These are phyloP conservation scores for Scytalidium lignicola DNA, from an alignment of 2,329 filamentous ascomycete genomes.

Conservation along the genomic window DNA sequence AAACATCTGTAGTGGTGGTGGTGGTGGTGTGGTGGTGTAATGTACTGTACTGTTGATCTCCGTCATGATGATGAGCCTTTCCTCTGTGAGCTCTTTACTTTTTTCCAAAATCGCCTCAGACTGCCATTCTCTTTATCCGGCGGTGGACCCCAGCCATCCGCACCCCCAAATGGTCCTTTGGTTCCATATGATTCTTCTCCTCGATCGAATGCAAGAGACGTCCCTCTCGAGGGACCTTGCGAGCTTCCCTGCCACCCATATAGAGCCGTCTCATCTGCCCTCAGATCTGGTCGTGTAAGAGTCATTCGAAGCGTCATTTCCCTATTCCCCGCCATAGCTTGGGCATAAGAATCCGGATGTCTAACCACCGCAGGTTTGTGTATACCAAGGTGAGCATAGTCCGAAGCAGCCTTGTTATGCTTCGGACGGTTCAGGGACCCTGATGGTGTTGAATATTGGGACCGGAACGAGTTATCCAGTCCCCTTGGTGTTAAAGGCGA, in stretches of 20 bases:
- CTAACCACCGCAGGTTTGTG: constrained; percentile 21
- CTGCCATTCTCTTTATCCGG: constrained; percentile 46
- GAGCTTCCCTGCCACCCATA: constrained; percentile 63
- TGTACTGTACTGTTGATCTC: background rate
- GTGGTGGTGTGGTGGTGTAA: too few species aligned
- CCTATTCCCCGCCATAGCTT: constrained; percentile 54
- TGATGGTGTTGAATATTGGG: constrained; percentile 8
- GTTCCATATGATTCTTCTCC: constrained; percentile 46
- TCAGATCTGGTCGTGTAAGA: constrained; percentile 80
- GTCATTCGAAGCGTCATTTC: constrained; percentile 98
- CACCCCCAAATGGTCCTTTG: constrained; percentile 29
- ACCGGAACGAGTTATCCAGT: constrained; percentile 22
- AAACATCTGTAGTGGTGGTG: too few species aligned
- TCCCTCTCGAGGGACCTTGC: constrained; percentile 32
- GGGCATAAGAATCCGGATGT: constrained; percentile 36
- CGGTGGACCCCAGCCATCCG: constrained; percentile 34
- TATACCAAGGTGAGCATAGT: constrained; percentile 28
- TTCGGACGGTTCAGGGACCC: background rate
- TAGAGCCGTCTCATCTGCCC: constrained; percentile 66
- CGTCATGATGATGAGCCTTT: constrained; percentile 13
- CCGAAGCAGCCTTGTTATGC: constrained; percentile 31
- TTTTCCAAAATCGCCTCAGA: constrained; percentile 61
- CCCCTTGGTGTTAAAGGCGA: constrained; percentile 35
- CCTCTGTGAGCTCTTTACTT: constrained; percentile 34
- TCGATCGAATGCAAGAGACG: constrained; percentile 51